Evolutionary conservation across 2,329 filamentous ascomycete species (phyloP).

Genomic region (Aspergillus aculeatinus): DNA sequence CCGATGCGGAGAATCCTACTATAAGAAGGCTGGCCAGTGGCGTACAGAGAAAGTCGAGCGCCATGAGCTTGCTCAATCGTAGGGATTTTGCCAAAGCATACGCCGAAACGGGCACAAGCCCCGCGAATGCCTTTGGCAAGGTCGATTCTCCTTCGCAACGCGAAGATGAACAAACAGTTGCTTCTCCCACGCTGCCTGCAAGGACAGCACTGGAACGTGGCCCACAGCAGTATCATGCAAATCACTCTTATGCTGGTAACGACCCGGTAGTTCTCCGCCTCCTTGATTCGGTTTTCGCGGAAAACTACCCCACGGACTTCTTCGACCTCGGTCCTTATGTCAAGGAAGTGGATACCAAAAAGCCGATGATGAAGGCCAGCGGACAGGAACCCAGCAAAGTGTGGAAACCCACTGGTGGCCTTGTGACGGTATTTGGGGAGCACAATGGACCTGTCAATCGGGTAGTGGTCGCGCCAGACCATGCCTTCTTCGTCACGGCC

Average conservation of each 20-base stretch:
- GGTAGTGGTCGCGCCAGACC: constrained; percentile 80
- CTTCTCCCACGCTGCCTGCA: constrained; percentile 38
- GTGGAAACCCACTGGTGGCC: constrained; percentile 80
- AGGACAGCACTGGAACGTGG: constrained; percentile 25
- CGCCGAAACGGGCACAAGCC: constrained; percentile 65
- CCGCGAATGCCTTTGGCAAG: constrained; percentile 64
- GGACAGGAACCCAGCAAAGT: constrained; percentile 57
- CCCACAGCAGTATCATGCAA: constrained; percentile 55
- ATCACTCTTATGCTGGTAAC: constrained; percentile 83
- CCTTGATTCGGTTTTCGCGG: constrained; percentile 80
- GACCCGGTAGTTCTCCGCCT: constrained; percentile 61
- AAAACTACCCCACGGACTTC: constrained; percentile 60
- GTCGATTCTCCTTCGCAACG: constrained; percentile 55
- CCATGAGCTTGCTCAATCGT: constrained; percentile 60
- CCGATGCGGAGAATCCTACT: constrained; percentile 31
- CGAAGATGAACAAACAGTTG: constrained; percentile 36
- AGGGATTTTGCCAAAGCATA: constrained; percentile 59
- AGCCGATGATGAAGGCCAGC: constrained; percentile 55
- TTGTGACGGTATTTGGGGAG: constrained; percentile 87
- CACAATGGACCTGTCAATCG: constrained; percentile 80
- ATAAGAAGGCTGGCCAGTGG: constrained; percentile 28
- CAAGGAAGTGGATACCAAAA: constrained; percentile 59
- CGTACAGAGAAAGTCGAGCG: constrained; percentile 50
- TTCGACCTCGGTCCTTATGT: constrained; percentile 76
- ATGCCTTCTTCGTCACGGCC: constrained; percentile 90